Evolutionary conservation across 176 grass and related monocot species (phyloP).

Genomic region (Aechmea fasciata): DNA sequence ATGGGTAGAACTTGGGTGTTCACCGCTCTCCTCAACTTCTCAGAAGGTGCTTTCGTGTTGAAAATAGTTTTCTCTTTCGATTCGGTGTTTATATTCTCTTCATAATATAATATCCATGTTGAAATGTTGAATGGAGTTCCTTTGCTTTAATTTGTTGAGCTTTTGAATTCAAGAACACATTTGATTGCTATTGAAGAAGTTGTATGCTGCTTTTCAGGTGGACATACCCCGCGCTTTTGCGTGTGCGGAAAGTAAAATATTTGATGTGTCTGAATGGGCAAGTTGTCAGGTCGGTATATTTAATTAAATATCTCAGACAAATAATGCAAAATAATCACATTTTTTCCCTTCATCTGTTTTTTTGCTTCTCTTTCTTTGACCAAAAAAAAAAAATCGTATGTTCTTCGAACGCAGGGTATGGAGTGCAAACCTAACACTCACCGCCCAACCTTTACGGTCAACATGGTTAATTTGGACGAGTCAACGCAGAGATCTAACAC

Average conservation of each 20-base stretch:
- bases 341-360: background rate
- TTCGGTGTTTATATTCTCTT: background rate
- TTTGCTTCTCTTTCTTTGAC: background rate
- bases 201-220: slow-evolving; percentile 34
- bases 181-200: slow-evolving; percentile 5
- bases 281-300: slow-evolving; percentile 73
- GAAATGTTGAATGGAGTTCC: background rate
- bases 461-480: slow-evolving; percentile 83
- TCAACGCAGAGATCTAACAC: slow-evolving; percentile 45
- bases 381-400: background rate
- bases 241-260: slow-evolving; percentile 99
- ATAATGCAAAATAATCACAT: no score
- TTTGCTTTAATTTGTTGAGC: background rate
- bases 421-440: slow-evolving; percentile 96
- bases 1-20: slow-evolving; percentile 87
- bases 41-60: slow-evolving; percentile 45
- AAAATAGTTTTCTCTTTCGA: background rate
- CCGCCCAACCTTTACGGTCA: slow-evolving; percentile 90
- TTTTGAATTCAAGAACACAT: slow-evolving; percentile 17
- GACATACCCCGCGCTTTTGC: slow-evolving; percentile 99
- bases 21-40: slow-evolving; percentile 26
- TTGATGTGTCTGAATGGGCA: slow-evolving; percentile 99
- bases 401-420: slow-evolving; percentile 59
- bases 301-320: background rate
- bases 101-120: background rate